These are phyloP conservation scores for Talaromyces piceae DNA, from an alignment of 2,329 filamentous ascomycete species.

Conservation along the genomic window DNA sequence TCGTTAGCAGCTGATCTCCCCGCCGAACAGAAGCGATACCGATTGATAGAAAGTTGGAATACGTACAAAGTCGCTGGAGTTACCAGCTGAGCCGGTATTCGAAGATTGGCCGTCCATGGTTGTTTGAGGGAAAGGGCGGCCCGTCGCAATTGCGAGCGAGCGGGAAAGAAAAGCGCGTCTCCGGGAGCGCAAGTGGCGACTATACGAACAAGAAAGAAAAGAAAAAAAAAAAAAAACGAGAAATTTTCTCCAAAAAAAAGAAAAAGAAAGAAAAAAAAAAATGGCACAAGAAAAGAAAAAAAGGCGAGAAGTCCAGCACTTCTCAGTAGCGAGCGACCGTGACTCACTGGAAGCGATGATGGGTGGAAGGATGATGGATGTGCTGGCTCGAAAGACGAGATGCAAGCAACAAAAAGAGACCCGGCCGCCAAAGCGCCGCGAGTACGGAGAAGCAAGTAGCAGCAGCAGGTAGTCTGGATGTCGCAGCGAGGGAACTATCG, in stretches of 20 bases:
- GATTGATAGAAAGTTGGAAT: conserved; percentile 9
- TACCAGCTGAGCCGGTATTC: conserved; percentile 53
- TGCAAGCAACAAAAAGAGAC: no score
- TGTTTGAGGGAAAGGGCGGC: no score
- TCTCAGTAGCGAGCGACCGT: not conserved
- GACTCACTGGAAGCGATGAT: not conserved
- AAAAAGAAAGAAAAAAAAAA: not conserved
- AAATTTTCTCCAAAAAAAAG: no score
- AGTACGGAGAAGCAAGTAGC: not conserved
- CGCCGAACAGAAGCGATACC: no score
- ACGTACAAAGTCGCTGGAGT: conserved; percentile 86
- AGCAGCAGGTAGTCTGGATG: no score
- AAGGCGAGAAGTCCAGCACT: no score
- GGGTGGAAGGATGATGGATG: not conserved
- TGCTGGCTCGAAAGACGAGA: no score
- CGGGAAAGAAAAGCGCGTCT: conserved; percentile 13
- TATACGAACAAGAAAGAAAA: not conserved
- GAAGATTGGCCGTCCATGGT: conserved; percentile 41
- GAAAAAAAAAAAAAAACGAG: not conserved
- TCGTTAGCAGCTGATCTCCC: no score
- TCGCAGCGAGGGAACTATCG: no score
- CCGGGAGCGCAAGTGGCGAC: not conserved
- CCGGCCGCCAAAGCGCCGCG: no score
- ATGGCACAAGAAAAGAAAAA: not conserved
- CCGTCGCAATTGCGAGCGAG: conserved; percentile 32